Base-by-base conservation (phyloP, 129 eudicot species). In the Ambrosia trifida region DNA sequence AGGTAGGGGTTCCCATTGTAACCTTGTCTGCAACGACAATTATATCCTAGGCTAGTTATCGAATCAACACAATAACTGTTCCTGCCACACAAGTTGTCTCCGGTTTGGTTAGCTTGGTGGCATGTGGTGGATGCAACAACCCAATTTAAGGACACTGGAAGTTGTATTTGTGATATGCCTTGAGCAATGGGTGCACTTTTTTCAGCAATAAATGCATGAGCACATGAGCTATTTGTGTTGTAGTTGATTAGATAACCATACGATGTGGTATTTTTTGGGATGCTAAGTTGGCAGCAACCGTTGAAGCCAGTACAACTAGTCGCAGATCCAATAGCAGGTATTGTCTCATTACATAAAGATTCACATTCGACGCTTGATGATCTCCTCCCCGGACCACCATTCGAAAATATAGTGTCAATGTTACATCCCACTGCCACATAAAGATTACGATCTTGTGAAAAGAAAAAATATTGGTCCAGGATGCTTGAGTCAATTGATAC, bases 1-100 rank as follows among this genome's bases (percentile, higher is more conserved):
- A 83, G 80, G 51, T 79, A 76, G 47, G 79, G 79, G n/a, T 79
- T 79, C 20, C 84, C 82, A 17, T 14, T 11, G 72, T 71, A 72
- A 12, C 84, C 82, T 13, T 58, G 2, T 16, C n/a, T 19, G 71
- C 84, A 75, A 11, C n/a, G 54, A 61, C 84, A 83, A 1, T 66
- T 66, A 58, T 78, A 66, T 57, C 81, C 87, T 13, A 35, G 17
- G 8, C 62, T 46, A 0, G 17, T 43, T 16, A 12, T 40, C 12
- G 79, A 65, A 62, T 83, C 79, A 2, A 75, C 49, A 10, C 84
- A 79, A 11, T 57, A 6, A 67, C 73, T 75, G 36, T 83, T 47
- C 28, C n/a, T 28, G 7, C 54, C 66, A 28, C 83, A 83, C 30
- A 72, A 32, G 31, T 11, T 8, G 18, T 28, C 63, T 45, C 57